Conservation (phyloP, 2,329 filamentous ascomycete species). For the Phialophora macrospora region DNA sequence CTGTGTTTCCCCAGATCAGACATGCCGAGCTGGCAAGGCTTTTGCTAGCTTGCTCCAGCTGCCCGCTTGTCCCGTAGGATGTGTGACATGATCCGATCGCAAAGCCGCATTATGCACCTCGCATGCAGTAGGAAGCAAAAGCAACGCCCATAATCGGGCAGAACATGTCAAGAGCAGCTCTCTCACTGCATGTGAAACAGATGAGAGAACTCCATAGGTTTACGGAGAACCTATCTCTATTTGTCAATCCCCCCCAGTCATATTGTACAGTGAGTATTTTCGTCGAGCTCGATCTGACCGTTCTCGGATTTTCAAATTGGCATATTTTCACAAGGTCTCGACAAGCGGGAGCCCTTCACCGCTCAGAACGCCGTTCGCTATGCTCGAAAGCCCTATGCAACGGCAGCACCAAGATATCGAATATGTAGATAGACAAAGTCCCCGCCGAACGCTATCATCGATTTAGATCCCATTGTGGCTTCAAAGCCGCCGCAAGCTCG, state of each 20-base stretch:
- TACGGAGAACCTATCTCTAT: neutral
- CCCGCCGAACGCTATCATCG: slow-evolving; percentile 17
- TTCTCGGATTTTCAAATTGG: neutral
- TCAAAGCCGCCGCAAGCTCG: slow-evolving; percentile 65
- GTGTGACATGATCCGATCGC: neutral
- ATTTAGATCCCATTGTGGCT: slow-evolving; percentile 61
- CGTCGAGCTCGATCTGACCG: neutral
- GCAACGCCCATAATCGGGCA: neutral
- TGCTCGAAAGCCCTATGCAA: slow-evolving; percentile 15
- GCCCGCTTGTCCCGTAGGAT: neutral
- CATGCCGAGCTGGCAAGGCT: slow-evolving; percentile 2
- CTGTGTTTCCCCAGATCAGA: slow-evolving; percentile 10
- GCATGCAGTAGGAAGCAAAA: slow-evolving; percentile 1
- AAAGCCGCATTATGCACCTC: slow-evolving; percentile 7
- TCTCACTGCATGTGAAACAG: neutral
- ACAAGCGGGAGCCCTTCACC: neutral
- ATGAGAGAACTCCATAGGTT: neutral
- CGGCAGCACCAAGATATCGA: neutral
- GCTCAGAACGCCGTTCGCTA: slow-evolving; percentile 30
- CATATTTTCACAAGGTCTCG: neutral
- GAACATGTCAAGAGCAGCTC: neutral
- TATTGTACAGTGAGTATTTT: neutral
- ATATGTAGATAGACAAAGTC: slow-evolving; percentile 4
- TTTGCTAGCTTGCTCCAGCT: slow-evolving; percentile 8
- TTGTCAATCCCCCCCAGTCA: neutral